These are phyloP conservation scores for Phoma sp. DNA, from an alignment of 2,329 filamentous ascomycete genomes.

Conservation along the genomic window DNA sequence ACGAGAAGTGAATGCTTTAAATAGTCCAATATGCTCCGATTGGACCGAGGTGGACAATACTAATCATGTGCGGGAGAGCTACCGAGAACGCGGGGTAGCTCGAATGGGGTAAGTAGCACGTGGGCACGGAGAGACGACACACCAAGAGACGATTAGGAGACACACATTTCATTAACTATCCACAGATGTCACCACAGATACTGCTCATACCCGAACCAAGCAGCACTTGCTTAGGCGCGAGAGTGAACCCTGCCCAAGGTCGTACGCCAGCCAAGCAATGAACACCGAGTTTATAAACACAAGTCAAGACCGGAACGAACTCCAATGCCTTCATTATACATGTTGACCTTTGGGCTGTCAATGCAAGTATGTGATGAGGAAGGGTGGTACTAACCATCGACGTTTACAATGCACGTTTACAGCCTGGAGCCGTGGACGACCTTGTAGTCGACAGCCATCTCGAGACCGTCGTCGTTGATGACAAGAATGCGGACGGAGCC, in stretches of 20 bases:
- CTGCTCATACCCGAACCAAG: slow-evolving; percentile 32
- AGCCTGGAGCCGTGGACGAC: slow-evolving; percentile 82
- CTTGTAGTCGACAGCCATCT: slow-evolving; percentile 99
- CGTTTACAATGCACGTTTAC: slow-evolving; percentile 51
- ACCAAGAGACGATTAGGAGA: slow-evolving; percentile 13
- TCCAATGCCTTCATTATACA: slow-evolving; percentile 42
- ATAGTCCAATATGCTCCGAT: no score
- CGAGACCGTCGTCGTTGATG: slow-evolving; percentile 89
- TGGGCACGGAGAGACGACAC: neutral
- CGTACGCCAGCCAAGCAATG: slow-evolving; percentile 33
- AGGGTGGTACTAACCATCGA: slow-evolving; percentile 40
- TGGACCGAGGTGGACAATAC: slow-evolving; percentile 10
- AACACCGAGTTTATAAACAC: slow-evolving; percentile 49
- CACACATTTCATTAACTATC: slow-evolving; percentile 49
- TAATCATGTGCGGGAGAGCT: slow-evolving; percentile 13
- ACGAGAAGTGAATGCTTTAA: no score
- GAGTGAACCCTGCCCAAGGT: slow-evolving; percentile 23
- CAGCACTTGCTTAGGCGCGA: slow-evolving; percentile 26
- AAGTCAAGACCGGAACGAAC: slow-evolving; percentile 46
- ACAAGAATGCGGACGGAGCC: slow-evolving; percentile 95
- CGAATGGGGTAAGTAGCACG: neutral
- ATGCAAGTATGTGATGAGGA: neutral
- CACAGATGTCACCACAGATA: slow-evolving; percentile 44
- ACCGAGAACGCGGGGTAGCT: slow-evolving; percentile 29
- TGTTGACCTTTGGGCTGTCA: slow-evolving; percentile 20